These are phyloP conservation scores for Lactarius hengduanensis DNA, from an alignment of 768 basidiomycete species.

Conservation along the genomic window DNA sequence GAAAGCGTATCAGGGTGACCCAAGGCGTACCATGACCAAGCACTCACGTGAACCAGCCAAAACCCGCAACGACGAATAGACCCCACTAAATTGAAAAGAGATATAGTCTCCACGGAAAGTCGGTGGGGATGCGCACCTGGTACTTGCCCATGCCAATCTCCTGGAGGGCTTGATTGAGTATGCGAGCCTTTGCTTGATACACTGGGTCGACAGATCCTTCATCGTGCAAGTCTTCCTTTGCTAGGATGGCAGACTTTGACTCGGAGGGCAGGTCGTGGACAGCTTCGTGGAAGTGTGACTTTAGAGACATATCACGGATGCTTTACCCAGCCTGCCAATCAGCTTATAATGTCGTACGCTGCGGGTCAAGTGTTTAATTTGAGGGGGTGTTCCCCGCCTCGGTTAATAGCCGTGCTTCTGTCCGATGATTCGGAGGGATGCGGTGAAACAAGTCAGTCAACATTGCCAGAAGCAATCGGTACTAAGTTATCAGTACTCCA, in stretches of 20 bases:
- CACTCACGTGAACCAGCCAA: constrained; percentile 74
- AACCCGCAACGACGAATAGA: constrained; percentile 65
- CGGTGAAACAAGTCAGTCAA: not conserved
- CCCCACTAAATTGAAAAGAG: constrained; percentile 44
- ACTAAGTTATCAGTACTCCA: not conserved
- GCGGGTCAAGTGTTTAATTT: not conserved
- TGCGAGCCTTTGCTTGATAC: constrained; percentile 55
- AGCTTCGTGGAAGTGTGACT: not conserved
- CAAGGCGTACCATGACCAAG: not conserved
- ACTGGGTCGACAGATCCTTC: constrained; percentile 48
- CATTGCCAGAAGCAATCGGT: not conserved
- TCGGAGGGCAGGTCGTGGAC: not conserved
- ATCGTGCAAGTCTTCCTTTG: constrained; percentile 22
- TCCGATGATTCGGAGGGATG: no score
- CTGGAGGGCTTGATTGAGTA: constrained; percentile 60
- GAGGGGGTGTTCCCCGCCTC: not conserved
- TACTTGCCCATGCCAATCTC: constrained; percentile 73
- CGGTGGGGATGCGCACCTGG: constrained; percentile 42
- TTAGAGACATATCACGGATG: constrained; percentile 1
- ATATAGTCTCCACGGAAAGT: not conserved
- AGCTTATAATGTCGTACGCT: not conserved
- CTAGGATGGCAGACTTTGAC: no score
- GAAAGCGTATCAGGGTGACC: not conserved
- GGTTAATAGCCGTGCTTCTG: not conserved
- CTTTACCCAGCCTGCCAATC: not conserved